Base-by-base conservation (phyloP, 345 rosid genomes). In the Camelina laxa region DNA sequence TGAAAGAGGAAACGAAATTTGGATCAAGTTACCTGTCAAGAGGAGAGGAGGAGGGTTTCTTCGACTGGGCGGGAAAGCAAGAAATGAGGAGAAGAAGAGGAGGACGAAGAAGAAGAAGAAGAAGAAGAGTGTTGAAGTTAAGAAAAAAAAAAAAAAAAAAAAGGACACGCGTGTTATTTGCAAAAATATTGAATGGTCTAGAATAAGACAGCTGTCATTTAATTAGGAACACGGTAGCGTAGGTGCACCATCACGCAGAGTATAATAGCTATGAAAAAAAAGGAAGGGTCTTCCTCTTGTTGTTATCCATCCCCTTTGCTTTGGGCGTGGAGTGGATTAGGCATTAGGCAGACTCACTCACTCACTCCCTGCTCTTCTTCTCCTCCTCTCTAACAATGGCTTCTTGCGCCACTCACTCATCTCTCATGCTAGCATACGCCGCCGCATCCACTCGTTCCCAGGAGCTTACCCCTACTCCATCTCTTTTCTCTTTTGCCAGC, bases 391-490 rank as follows among this genome's bases (percentile, higher is more conserved):
- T 65, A 50, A 62, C 80, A 75, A 91, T 91, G 98, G 87, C 93
- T 69, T 44, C 88, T 38, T 83, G 86, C 59, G 58, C 75, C 10
- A 45, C 87, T 2, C 60, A 88, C 20, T 84, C 91, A 13, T 83
- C 90, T 42, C 81, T 84, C 14, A 84, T 82, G 87, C 77, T 86
- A 69, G 66, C 90, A 2, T 75, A 85, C 77, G 80, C 87, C 41
- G 73, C 85, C 70, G 76, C 91, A 33, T 39, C 90, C 4, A 70
- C 70, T 57, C 86, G 79, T 75, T 54, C 81, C 11, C 92, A 79
- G 68, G 96, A 89, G 79, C 80, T 83, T 39, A 42, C 76, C 24
- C 79, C 86, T 62, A 30, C 53, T 21, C 82, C 62, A 80, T 84
- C 60, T 80, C 90, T 54, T 44, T 77, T 57, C 82, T 89, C 54